A percentile compares a stretch with the other conserved stretches of the same genome.
phyloP scores from a whole-genome alignment of 2,329 filamentous ascomycete species.

The Kalmusia sp. region DNA sequence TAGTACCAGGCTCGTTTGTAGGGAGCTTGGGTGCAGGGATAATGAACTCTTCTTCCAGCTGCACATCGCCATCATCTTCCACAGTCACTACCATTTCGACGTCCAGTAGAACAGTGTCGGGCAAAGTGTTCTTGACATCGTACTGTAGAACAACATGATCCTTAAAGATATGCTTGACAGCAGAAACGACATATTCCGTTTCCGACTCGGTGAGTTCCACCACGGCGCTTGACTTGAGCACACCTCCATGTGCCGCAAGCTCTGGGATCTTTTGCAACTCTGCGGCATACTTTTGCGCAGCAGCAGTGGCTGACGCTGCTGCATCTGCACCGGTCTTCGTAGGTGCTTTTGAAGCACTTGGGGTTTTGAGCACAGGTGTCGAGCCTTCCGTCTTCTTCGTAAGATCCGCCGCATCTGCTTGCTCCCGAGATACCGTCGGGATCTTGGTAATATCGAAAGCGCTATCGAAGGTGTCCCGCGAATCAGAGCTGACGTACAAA shows the following conservation, averaged over 20 bases:
- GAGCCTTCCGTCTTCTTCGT: conserved; percentile 96
- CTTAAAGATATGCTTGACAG: conserved; percentile 98
- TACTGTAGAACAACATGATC: conserved; percentile 96
- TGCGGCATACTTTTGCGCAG: conserved; percentile 86
- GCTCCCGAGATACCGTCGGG: conserved; percentile 91
- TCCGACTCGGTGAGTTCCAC: conserved; percentile 95
- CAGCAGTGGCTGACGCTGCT: conserved; percentile 76
- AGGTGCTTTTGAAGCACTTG: conserved; percentile 79
- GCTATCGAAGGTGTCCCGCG: conserved; percentile 80
- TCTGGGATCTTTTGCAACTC: conserved; percentile 89
- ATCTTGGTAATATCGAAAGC: conserved; percentile 93
- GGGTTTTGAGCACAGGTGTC: conserved; percentile 91
- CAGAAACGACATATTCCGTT: conserved; percentile 93
- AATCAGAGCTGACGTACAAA: conserved; percentile 93
- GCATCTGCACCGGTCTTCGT: conserved; percentile 74
- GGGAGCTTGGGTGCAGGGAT: conserved; percentile 83
- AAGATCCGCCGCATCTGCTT: conserved; percentile 93
- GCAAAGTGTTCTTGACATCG: conserved; percentile 96
- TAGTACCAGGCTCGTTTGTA: conserved; percentile 86
- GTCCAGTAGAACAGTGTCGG: conserved; percentile 67
- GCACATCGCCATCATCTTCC: conserved; percentile 78
- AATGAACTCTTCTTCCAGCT: conserved; percentile 84
- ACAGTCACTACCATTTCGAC: conserved; percentile 77
- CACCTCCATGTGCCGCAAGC: conserved; percentile 84
- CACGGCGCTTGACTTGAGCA: conserved; percentile 87